A percentile compares a stretch with the other conserved stretches of the same genome.
These are phyloP conservation scores for Pittosporum tobira DNA, from an alignment of 129 eudicot species.

Conservation along the genomic window DNA sequence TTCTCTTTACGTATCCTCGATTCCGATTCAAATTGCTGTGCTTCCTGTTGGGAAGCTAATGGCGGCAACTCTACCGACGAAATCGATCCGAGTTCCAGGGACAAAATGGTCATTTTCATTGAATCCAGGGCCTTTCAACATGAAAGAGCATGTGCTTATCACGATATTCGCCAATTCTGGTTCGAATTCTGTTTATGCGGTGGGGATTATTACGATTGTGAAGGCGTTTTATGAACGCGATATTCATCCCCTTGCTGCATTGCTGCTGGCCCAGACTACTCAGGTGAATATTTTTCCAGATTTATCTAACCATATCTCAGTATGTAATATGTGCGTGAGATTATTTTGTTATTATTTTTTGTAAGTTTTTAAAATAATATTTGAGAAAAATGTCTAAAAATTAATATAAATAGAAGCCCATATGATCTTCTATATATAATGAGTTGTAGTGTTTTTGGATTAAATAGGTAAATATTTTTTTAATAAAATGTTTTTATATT, in stretches of 20 bases:
- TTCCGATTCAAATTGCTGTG: conserved; percentile 66
- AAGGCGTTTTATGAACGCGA: conserved; percentile 61
- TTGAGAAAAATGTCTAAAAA: too few relatives aligned
- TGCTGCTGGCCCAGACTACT: conserved; percentile 57
- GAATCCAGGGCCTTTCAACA: conserved; percentile 81
- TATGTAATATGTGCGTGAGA: too few relatives aligned
- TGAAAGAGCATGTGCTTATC: conserved; percentile 78
- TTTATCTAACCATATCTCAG: too few relatives aligned
- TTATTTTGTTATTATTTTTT: background rate
- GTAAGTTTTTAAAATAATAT: too few relatives aligned
- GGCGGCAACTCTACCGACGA: conserved; percentile 56
- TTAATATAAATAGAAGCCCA: too few relatives aligned
- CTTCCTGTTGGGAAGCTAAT: conserved; percentile 70
- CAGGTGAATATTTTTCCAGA: too few relatives aligned
- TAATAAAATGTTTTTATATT: too few relatives aligned
- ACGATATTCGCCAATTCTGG: conserved; percentile 84
- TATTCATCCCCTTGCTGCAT: conserved; percentile 53
- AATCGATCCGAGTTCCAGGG: conserved; percentile 19
- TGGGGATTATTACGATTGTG: conserved; percentile 56
- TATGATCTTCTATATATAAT: too few relatives aligned
- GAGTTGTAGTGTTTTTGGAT: too few relatives aligned
- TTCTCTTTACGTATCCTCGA: conserved; percentile 42
- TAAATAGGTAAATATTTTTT: too few relatives aligned
- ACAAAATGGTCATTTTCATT: conserved; percentile 57
- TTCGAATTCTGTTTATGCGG: conserved; percentile 43